Conservation (phyloP, 495 filamentous ascomycete species). For the Penicillium parvum region DNA sequence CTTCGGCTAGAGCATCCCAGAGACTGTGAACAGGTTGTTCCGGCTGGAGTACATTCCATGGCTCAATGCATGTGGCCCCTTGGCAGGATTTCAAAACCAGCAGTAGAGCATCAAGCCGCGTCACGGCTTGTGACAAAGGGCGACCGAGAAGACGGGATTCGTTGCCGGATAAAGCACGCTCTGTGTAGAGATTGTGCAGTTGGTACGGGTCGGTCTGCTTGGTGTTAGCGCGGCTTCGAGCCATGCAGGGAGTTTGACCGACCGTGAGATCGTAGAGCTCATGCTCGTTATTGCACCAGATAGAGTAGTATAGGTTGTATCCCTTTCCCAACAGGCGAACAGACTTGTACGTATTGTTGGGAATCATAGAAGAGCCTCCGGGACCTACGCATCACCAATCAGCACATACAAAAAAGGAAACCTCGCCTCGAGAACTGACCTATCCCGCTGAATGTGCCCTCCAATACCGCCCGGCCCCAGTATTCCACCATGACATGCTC, state of each 20-base stretch:
- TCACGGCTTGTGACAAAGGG: conserved; percentile 38
- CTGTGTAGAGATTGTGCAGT: conserved; percentile 52
- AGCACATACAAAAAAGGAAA: neutral
- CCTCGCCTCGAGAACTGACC: conserved; percentile 19
- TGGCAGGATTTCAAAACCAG: conserved; percentile 64
- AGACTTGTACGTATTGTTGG: conserved; percentile 64
- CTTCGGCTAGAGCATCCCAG: conserved; percentile 37
- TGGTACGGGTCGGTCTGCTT: conserved; percentile 55
- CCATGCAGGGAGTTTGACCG: conserved; percentile 4
- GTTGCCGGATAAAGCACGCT: conserved; percentile 5
- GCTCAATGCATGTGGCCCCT: conserved; percentile 49
- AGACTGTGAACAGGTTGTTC: conserved; percentile 35
- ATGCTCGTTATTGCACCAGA: conserved; percentile 63
- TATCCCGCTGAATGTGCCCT: conserved; percentile 39
- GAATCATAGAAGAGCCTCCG: conserved; percentile 12
- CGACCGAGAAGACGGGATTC: conserved; percentile 39
- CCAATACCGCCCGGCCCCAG: conserved; percentile 52
- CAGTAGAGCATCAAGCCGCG: conserved; percentile 56
- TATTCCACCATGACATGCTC: conserved; percentile 66
- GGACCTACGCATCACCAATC: conserved; percentile 16
- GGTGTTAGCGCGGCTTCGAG: neutral
- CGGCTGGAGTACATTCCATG: conserved; percentile 58
- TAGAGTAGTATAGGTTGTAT: conserved; percentile 60
- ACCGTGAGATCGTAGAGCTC: conserved; percentile 61
- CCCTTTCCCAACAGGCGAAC: conserved; percentile 49